Evolutionary conservation across 2,329 filamentous ascomycete genomes (phyloP), one percentile per base, ranked within the genome.

Genomic region (Incumbomyces delicatus): DNA sequence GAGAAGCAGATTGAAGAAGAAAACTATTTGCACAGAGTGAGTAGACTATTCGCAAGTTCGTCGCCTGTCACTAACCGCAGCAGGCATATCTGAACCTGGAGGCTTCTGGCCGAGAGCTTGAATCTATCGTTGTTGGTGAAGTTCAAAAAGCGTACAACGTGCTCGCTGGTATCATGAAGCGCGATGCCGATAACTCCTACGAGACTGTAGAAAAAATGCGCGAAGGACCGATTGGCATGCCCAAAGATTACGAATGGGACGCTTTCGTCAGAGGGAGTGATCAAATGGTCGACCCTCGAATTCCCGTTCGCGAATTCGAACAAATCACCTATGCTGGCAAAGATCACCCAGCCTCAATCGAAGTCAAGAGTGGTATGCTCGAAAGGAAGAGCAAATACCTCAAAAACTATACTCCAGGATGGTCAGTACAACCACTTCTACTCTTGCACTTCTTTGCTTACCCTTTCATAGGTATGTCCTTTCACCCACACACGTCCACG

Each of bases 371-470:
- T 16, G 92, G 92, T 2, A 81, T 95, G 66, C 72, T 98, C 31
- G 92, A 98, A 71, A 83, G 92, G 56, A 96, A 96, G 80, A 95
- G 88, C 76, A 98, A 96, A 63, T 98, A 96, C 61, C 71, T 98
- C 51, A 96, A 95, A 72, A 95, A 89, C 64, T 95, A 95, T 65
- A 92, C 89, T 6, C 85, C 88, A 20, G 90, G 90, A 61, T 96
- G 90, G 89, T 90, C 72, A 67, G 82, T 70, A 12, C 34, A 17
- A 2, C 47, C 22, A 27, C 41, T 27, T 31, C 33, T 41, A 45
- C 11, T 44, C 35, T 22, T 10, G 32, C 38, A 16, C 37, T 22
- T 40, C 10, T 44, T 14, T 34, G 46, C 45, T 40, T 33, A 39
- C 32, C 6, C 1, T 49, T 6, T 16, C 29, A 7, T 57, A 92